Evolutionary conservation across 2,329 filamentous ascomycete genomes (phyloP), one percentile per base, ranked within the genome.

Genomic region (Apiospora sp.): DNA sequence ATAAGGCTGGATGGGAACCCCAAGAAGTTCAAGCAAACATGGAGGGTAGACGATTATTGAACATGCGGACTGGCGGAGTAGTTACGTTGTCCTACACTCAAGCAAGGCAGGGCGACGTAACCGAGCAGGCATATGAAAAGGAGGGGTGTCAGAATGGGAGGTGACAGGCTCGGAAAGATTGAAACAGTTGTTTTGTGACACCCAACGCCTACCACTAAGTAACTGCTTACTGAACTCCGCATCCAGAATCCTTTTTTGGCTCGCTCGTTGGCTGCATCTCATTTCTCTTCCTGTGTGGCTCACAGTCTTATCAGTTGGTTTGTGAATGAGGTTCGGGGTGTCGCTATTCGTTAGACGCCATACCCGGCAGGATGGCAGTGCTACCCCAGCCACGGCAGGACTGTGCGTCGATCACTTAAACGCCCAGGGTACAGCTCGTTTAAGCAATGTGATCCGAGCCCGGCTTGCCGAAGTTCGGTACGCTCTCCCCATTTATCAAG

Each of bases 381-480:
- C 34, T 41, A 41, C 58, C 0, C 12, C 22, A 41, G 22, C 58
- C 34, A 64, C 58, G 19, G 19, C 19, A 61, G 19, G 16, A 37
- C 1, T 4, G 1, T 37, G 0, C 13, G 58, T 41, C 22, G 34
- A 64, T 64, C 58, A 41, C 34, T 64, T 64, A 64, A n/a, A 19
- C 58, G 58, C 58, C 58, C 34, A 64, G 3, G 0, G 34, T 4
- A n/a, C 30, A n/a, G 19, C 19, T 64, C 34, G 34, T 22, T 64
- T 64, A 64, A 12, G 30, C 58, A 41, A 41, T 41, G 58, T 64
- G 58, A 64, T 64, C 58, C 58, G 58, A 41, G 58, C 4, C 34
- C 58, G 58, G 58, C 34, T 41, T 64, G 58, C 58, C 58, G 58
- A 64, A 64, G 10, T 41, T 64, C 58, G 58, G 58, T 64, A 41